Evolutionary conservation across 345 rosid genomes (phyloP), one percentile per base, ranked within the genome.

Genomic region (Zanthoxylum bungeanum): DNA sequence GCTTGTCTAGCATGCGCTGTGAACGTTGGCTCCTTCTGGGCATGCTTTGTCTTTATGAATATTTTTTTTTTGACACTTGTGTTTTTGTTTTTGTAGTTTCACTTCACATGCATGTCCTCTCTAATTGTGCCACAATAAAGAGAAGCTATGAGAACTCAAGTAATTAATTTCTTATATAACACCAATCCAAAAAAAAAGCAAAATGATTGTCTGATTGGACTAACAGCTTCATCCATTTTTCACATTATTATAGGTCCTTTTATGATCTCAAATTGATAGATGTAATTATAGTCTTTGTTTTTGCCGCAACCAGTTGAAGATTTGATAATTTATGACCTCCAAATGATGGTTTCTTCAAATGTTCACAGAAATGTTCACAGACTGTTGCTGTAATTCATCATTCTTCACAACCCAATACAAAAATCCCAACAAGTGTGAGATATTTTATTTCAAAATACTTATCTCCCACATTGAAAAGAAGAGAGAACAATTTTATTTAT

Each of bases 1-100:
- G 80, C 11, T 62, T 84, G 85, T 84, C 87, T 72, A 72, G 87
- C 85, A 79, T 84, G 85, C 82, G 75, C 74, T 75, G 56, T 7
- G 66, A 72, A 66, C 72, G 30, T 66, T 63, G 79, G 82, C 68
- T 62, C 58, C 66, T 58, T 69, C 49, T 65, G 52, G 60, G 78
- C 89, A 83, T 83, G 87, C 87, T 79, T n/a, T 76, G 82, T 73
- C 80, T 77, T 64, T 30, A 28, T 34, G 22, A 4, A 60, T 66
- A 51, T 53, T 64, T 71, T 3, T 19, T 3, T 44, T 5, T 44
- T 72, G 11, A 61, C 47, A 31, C 14, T 27, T n/a, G n/a, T 11
- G 6, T 42, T 44, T 42, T 30, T 25, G 2, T 24, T 44, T 44
- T 44, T 44, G 49, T 22, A 47, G 66, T 42, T 64, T 62, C 59